Base-by-base conservation (phyloP, 192 early-diverging fungal species). In the Coemansia aciculifera region DNA sequence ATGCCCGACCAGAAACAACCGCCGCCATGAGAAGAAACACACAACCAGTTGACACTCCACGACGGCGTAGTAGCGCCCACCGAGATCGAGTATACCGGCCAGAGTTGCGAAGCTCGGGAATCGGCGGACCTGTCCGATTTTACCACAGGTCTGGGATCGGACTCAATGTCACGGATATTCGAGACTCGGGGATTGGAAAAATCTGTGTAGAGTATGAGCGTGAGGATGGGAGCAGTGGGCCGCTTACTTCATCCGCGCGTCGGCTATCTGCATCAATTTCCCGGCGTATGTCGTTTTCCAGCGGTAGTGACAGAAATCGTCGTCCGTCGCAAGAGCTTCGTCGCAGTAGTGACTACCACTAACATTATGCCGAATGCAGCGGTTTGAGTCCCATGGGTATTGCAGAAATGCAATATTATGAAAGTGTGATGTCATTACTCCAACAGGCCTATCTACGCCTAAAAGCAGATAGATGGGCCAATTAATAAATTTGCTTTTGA, bases 141-240 rank as follows among this genome's bases (percentile, higher is more conserved):
- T 54, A 54, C 24, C 51, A 29, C 23, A 54, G 12, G 12, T 54
- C 51, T 2, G 51, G 51, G 15, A 54, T 54, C 13, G 51, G 51
- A 13, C 24, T 54, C 4, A 54, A 54, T 54, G 23, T 54, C 27
- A 54, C 24, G 51, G 51, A 54, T 29, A 54, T 29, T 29, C 21
- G 51, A 29, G 51, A 54, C 23, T 54, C 51, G 3, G 51, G 51
- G 51, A 54, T 54, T 13, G 51, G 51, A 9, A 54, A 54, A 29
- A 29, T 54, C 51, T 54, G 51, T 29, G 51, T 54, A 54, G 51
- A 54, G 51, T 54, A 29, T 7, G 51, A 54, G 51, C 51, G 51
- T 29, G 51, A 54, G 24, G 51, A 54, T n/a, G 51, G 51, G 23
- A 10, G 51, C 10, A 54, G 23, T 29, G 51, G 51, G 21, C 51